phyloP scores from a whole-genome alignment of 1,284 basidiomycete genomes.

The Ganoderma multipileum region DNA sequence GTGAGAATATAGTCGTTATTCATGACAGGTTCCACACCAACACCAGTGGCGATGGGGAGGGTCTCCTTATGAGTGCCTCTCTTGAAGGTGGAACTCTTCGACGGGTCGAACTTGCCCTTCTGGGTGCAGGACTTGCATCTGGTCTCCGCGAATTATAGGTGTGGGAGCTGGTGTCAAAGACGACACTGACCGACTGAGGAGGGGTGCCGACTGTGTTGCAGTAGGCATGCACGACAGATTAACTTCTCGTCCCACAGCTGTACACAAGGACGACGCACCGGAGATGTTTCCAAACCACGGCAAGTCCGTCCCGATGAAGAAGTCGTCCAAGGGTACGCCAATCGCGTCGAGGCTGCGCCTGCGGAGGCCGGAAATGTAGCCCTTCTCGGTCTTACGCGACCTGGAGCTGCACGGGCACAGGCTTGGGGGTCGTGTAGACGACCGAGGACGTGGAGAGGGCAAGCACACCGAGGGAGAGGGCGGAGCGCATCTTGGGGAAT shows the following conservation, averaged over 20 bases:
- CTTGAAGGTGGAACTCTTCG: conserved; percentile 57
- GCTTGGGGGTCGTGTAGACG: conserved; percentile 18
- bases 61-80: conserved; percentile 47
- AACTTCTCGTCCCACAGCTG: not conserved
- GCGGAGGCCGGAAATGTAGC: conserved; percentile 24
- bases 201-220: conserved; percentile 50
- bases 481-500: conserved; percentile 20
- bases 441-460: conserved; percentile 22
- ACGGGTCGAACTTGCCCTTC: conserved; percentile 54
- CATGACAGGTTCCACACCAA: conserved; percentile 62
- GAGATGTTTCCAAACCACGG: conserved; percentile 63
- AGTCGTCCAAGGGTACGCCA: conserved; percentile 53
- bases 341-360: conserved; percentile 26
- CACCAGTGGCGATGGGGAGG: conserved; percentile 60
- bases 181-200: conserved; percentile 55
- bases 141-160: conserved; percentile 58
- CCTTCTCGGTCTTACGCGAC: conserved; percentile 41
- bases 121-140: conserved; percentile 52
- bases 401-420: conserved; percentile 42
- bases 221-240: not conserved
- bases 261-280: conserved; percentile 13
- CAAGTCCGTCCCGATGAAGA: conserved; percentile 60
- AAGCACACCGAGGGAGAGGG: conserved; percentile 22
- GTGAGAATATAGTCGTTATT: conserved; percentile 52
- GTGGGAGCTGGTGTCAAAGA: conserved; percentile 61